A percentile compares a stretch with the other conserved stretches of the same genome.
Evolutionary conservation across 495 filamentous ascomycete genomes (phyloP).

Genomic region (Friedmanniomyces endolithicus): DNA sequence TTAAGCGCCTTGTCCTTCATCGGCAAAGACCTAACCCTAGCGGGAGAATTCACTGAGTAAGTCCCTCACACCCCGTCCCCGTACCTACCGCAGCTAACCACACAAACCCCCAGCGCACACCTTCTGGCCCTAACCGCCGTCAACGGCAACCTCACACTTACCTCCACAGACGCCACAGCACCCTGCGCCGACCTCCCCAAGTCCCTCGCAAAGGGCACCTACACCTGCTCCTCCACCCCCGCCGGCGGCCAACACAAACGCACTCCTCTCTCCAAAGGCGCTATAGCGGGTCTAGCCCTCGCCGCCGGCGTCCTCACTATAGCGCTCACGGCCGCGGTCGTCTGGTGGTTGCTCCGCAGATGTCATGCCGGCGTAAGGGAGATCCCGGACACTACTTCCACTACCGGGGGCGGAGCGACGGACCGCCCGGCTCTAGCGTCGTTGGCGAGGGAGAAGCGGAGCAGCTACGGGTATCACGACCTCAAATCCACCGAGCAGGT

Average conservation of each 20-base stretch:
- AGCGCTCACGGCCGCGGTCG: neutral
- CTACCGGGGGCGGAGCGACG: neutral
- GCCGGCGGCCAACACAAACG: neutral
- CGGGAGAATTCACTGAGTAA: conserved; percentile 2
- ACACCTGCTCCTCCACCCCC: neutral
- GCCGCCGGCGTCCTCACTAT: neutral
- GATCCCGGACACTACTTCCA: neutral
- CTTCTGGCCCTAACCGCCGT: neutral
- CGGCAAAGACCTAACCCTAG: neutral
- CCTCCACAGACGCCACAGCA: neutral
- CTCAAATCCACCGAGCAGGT: neutral
- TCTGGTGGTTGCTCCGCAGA: neutral
- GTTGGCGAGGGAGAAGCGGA: neutral
- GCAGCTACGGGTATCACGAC: neutral
- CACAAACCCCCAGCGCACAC: neutral
- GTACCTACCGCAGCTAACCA: neutral
- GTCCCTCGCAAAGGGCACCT: neutral
- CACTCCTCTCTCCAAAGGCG: neutral
- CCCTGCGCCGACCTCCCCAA: neutral
- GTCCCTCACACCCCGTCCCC: too few relatives aligned
- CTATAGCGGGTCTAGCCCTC: neutral
- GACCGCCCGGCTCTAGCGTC: neutral
- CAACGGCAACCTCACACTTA: neutral
- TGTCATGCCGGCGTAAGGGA: neutral
- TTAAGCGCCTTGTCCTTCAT: neutral